These are phyloP conservation scores for Microthyrium microscopicum DNA, from an alignment of 2,329 filamentous ascomycete species.

Conservation along the genomic window DNA sequence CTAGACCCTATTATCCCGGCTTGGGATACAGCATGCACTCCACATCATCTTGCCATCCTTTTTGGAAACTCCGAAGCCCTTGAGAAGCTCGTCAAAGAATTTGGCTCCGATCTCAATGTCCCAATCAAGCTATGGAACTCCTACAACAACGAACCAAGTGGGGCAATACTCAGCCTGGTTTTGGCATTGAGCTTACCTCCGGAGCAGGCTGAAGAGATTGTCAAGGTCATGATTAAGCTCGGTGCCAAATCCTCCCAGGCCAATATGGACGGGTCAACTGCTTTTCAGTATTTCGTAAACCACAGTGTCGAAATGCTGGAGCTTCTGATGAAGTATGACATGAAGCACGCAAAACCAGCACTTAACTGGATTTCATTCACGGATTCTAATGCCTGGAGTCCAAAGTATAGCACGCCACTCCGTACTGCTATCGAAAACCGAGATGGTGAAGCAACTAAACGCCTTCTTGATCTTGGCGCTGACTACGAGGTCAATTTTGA, in stretches of 20 bases:
- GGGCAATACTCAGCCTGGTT: conserved; percentile 51
- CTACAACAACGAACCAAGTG: conserved; percentile 31
- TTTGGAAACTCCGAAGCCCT: conserved; percentile 55
- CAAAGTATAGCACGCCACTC: conserved; percentile 32
- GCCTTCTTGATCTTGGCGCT: conserved; percentile 48
- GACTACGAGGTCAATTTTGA: conserved; percentile 43
- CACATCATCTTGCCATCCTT: conserved; percentile 64
- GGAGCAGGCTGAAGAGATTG: conserved; percentile 49
- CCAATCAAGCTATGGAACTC: conserved; percentile 50
- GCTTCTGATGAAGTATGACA: conserved; percentile 35
- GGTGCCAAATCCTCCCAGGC: conserved; percentile 61
- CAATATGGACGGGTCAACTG: conserved; percentile 46
- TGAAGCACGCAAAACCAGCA: conserved; percentile 42
- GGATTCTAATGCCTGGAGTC: conserved; percentile 18
- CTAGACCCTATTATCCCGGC: conserved; percentile 64
- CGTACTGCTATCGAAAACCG: conserved; percentile 39
- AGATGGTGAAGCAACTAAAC: conserved; percentile 37
- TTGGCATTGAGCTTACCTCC: conserved; percentile 49
- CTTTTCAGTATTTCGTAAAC: conserved; percentile 48
- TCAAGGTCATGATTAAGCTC: conserved; percentile 45
- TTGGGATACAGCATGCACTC: conserved; percentile 60
- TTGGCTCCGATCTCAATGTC: conserved; percentile 60
- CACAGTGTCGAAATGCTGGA: conserved; percentile 31
- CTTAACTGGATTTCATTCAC: conserved; percentile 46
- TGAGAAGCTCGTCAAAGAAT: conserved; percentile 48